Conservation (phyloP, 352 stramenopile genomes). For the Phytophthora palmivora region DNA sequence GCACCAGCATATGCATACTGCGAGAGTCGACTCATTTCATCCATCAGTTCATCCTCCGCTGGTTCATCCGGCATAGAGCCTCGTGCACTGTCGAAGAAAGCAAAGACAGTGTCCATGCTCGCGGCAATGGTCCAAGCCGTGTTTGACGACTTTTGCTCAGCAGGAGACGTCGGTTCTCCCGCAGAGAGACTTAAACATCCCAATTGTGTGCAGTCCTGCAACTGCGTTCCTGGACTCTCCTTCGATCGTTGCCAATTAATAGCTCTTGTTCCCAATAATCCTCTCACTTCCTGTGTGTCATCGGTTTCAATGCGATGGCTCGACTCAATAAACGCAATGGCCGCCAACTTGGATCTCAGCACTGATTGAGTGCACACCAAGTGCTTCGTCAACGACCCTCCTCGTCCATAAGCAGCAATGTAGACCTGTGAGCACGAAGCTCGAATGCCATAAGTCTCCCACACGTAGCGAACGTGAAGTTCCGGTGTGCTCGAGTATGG, state of each 20-base stretch:
- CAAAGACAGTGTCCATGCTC: slow-evolving; percentile 87
- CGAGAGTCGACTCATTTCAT: slow-evolving; percentile 80
- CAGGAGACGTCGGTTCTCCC: slow-evolving; percentile 61
- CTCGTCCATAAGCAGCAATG: slow-evolving; percentile 79
- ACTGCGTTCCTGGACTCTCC: slow-evolving; percentile 67
- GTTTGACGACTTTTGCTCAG: slow-evolving; percentile 79
- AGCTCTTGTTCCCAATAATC: slow-evolving; percentile 66
- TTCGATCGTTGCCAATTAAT: slow-evolving; percentile 88
- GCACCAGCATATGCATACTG: slow-evolving; percentile 76
- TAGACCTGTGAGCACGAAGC: slow-evolving; percentile 81
- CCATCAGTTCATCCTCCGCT: slow-evolving; percentile 76
- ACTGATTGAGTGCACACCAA: slow-evolving; percentile 74
- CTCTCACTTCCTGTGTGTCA: slow-evolving; percentile 73
- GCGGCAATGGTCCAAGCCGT: slow-evolving; percentile 85
- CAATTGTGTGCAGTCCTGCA: slow-evolving; percentile 76
- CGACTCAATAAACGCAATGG: slow-evolving; percentile 85
- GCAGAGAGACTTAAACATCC: slow-evolving; percentile 81
- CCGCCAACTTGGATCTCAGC: slow-evolving; percentile 68
- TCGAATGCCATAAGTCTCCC: slow-evolving; percentile 81
- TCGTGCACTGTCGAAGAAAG: slow-evolving; percentile 84
- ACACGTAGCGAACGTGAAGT: slow-evolving; percentile 83
- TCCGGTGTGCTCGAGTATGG: slow-evolving; percentile 79
- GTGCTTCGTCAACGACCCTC: slow-evolving; percentile 76
- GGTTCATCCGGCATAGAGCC: slow-evolving; percentile 81
- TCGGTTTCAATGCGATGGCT: slow-evolving; percentile 74